phyloP scores from a whole-genome alignment of 1,139 yeast genomes.

The Diutina siamensis region DNA sequence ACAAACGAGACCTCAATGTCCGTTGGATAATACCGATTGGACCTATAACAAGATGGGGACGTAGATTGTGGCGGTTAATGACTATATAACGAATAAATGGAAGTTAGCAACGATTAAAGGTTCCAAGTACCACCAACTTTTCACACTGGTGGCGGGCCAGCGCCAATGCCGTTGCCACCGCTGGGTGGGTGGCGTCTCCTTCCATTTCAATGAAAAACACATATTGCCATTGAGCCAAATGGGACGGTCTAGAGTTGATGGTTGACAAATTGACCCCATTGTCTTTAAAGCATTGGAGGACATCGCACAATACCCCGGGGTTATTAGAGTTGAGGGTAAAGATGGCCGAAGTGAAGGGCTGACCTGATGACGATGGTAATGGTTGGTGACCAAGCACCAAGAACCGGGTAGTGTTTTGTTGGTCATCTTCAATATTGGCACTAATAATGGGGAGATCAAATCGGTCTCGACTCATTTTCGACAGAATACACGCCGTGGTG shows the following conservation, averaged over 20 bases:
- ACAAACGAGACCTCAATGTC: slow-evolving; percentile 94
- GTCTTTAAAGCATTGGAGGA: slow-evolving; percentile 46
- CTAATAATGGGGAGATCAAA: slow-evolving; percentile 48
- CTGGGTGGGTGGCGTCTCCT: neutral
- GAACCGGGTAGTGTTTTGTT: slow-evolving; percentile 77
- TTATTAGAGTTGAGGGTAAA: slow-evolving; percentile 57
- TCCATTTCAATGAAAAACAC: slow-evolving; percentile 60
- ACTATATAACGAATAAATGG: neutral
- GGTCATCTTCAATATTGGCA: slow-evolving; percentile 54
- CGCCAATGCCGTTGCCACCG: neutral
- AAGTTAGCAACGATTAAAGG: neutral
- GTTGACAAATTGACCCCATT: slow-evolving; percentile 56
- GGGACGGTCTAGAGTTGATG: slow-evolving; percentile 65
- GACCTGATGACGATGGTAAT: neutral
- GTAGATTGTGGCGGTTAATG: slow-evolving; percentile 7
- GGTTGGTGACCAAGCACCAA: slow-evolving; percentile 40
- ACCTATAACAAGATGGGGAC: slow-evolving; percentile 70
- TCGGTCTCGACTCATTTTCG: slow-evolving; percentile 51
- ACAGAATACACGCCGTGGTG: slow-evolving; percentile 35
- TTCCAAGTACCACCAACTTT: neutral
- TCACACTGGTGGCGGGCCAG: neutral
- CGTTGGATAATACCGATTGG: slow-evolving; percentile 94
- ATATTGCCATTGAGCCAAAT: slow-evolving; percentile 65
- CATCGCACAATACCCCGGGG: slow-evolving; percentile 68
- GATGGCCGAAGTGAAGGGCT: slow-evolving; percentile 40